A percentile compares a stretch with the other conserved stretches of the same genome.
phyloP scores from a whole-genome alignment of 495 filamentous ascomycete genomes.

The Barbatosphaeria neglecta region DNA sequence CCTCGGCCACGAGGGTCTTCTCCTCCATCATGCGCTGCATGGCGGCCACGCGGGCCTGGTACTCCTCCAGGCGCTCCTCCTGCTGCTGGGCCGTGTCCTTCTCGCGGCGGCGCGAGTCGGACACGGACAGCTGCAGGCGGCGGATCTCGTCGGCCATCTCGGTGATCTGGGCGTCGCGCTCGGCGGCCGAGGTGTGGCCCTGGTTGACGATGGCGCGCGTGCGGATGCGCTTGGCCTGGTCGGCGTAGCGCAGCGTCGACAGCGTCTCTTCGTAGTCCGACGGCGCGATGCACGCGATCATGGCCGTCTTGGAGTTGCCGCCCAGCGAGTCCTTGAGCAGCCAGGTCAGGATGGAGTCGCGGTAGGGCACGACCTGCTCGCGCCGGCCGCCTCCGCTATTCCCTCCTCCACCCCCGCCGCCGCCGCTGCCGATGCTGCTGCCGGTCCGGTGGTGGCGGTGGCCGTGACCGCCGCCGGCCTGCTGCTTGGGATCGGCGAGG shows the following conservation, averaged over 20 bases:
- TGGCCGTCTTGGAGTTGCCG: constrained; percentile 93
- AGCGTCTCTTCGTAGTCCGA: constrained; percentile 96
- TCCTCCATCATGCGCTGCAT: constrained; percentile 96
- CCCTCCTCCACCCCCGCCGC: too few species aligned
- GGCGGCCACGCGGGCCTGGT: constrained; percentile 70
- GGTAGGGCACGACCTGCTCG: constrained; percentile 74
- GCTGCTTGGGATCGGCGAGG: constrained; percentile 67
- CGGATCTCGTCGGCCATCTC: constrained; percentile 93
- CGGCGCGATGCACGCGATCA: constrained; percentile 96
- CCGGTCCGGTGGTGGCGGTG: neutral
- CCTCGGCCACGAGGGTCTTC: constrained; percentile 70
- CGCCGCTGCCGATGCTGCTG: constrained; percentile 15
- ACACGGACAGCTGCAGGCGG: constrained; percentile 63
- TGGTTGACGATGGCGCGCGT: constrained; percentile 96
- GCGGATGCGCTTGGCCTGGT: constrained; percentile 95
- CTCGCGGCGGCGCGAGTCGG: constrained; percentile 36
- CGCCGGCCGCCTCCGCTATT: constrained; percentile 10
- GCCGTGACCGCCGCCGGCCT: constrained; percentile 12
- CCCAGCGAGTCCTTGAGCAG: constrained; percentile 89
- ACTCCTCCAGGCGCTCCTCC: constrained; percentile 76
- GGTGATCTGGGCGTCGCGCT: constrained; percentile 84
- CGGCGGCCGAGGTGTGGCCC: constrained; percentile 72
- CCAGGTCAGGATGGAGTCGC: constrained; percentile 96
- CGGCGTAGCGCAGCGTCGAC: constrained; percentile 89
- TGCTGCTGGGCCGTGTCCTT: constrained; percentile 37